A percentile compares a stretch with the other conserved stretches of the same genome.
These are phyloP conservation scores for Ophiocordyceps camponoti-floridani DNA, from an alignment of 2,329 filamentous ascomycete genomes.

Conservation along the genomic window DNA sequence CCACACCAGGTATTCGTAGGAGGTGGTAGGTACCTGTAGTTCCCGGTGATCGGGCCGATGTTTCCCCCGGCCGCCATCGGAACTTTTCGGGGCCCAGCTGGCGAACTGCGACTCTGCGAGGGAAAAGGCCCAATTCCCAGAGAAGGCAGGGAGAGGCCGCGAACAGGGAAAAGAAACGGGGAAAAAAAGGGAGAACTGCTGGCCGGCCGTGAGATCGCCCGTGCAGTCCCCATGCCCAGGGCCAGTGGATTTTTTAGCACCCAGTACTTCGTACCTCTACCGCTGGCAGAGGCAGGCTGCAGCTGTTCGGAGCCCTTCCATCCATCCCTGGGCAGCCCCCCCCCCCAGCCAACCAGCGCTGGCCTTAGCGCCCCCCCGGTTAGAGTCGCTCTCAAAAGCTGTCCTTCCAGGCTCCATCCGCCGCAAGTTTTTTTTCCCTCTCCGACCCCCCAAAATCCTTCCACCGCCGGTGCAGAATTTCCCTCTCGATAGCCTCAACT, in stretches of 20 bases:
- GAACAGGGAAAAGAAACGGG: neutral
- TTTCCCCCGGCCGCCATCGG: neutral
- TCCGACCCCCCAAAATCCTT: slow-evolving; percentile 22
- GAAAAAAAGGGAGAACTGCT: too few relatives aligned
- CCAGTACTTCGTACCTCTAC: too few relatives aligned
- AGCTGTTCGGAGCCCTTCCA: neutral
- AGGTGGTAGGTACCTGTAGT: too few relatives aligned
- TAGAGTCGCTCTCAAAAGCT: slow-evolving; percentile 37
- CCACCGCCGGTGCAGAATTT: slow-evolving; percentile 26
- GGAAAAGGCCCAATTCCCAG: neutral
- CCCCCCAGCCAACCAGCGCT: slow-evolving; percentile 3
- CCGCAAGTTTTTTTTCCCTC: slow-evolving; percentile 30
- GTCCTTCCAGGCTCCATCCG: slow-evolving; percentile 21
- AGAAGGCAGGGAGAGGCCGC: neutral
- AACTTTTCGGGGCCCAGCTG: neutral
- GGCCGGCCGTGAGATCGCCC: too few relatives aligned
- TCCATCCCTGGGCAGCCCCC: neutral
- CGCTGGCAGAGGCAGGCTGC: neutral
- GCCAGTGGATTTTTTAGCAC: too few relatives aligned
- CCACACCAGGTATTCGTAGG: too few relatives aligned
- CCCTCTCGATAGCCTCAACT: slow-evolving; percentile 27
- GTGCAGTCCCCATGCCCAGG: too few relatives aligned
- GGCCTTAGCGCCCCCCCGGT: slow-evolving; percentile 20
- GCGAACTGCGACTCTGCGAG: neutral
- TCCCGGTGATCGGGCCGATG: too few relatives aligned